phyloP scores from a whole-genome alignment of 2,329 filamentous ascomycete species.

The Colletotrichum simmondsii region DNA sequence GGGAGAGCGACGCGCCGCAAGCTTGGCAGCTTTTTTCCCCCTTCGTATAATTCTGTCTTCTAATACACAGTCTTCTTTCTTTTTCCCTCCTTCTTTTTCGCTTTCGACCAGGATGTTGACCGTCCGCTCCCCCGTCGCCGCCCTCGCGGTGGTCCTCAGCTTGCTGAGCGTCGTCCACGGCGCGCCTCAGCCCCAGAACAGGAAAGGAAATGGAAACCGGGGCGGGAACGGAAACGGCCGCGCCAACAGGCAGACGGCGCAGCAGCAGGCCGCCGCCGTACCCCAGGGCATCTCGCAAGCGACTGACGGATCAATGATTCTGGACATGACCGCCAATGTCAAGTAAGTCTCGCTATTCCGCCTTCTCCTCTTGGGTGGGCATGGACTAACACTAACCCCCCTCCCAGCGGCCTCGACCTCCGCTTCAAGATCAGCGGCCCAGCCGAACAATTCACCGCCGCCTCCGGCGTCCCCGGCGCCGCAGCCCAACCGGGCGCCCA shows the following conservation, averaged over 20 bases:
- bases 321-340: constrained; percentile 65
- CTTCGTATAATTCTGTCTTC: neutral
- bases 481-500: constrained; percentile 35
- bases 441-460: constrained; percentile 61
- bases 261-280: constrained; percentile 42
- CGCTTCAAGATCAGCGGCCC: constrained; percentile 67
- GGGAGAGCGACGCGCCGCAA: constrained; percentile 24
- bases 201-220: constrained; percentile 23
- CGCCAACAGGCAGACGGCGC: constrained; percentile 37
- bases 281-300: constrained; percentile 53
- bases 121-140: constrained; percentile 28
- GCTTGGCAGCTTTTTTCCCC: constrained; percentile 22
- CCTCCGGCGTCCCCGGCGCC: constrained; percentile 54
- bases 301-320: constrained; percentile 64
- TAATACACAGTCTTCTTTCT: neutral
- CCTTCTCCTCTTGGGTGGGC: neutral
- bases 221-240: constrained; percentile 20
- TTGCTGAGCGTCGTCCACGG: constrained; percentile 27
- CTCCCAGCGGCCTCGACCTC: constrained; percentile 58
- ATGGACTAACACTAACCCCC: constrained; percentile 21
- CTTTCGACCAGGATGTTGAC: constrained; percentile 32
- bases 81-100: neutral
- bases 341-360: constrained; percentile 51
- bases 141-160: constrained; percentile 30
- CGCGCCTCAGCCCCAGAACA: constrained; percentile 32